phyloP scores from a whole-genome alignment of 2,329 filamentous ascomycete genomes.

The Microdochium trichocladiopsis region DNA sequence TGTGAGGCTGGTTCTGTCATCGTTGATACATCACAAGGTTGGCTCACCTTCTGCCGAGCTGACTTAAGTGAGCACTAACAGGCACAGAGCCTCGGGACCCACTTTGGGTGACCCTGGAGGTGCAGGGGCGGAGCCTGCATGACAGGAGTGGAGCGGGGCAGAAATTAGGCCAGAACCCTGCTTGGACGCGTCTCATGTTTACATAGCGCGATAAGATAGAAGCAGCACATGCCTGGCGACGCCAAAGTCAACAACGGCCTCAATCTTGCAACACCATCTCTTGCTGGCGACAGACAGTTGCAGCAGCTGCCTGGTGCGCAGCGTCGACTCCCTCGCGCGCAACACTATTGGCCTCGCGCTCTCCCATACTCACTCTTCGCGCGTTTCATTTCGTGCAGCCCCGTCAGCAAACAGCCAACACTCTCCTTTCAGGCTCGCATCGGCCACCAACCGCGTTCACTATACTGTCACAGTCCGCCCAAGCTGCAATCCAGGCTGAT shows the following conservation, averaged over 20 bases:
- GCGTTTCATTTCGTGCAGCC: neutral
- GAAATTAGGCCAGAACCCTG: neutral
- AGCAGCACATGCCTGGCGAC: neutral
- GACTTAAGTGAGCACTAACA: too few relatives aligned
- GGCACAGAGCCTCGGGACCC: too few relatives aligned
- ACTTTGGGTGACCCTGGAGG: too few relatives aligned
- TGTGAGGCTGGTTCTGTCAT: too few relatives aligned
- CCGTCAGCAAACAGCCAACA: neutral
- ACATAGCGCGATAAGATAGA: neutral
- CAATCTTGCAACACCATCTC: neutral
- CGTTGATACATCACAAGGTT: too few relatives aligned
- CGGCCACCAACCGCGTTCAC: neutral
- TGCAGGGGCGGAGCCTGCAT: neutral
- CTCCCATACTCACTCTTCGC: neutral
- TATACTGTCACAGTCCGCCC: constrained; percentile 4
- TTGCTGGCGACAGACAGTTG: neutral
- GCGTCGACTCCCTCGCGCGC: constrained; percentile 1
- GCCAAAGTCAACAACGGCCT: neutral
- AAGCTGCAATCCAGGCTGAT: constrained; percentile 3
- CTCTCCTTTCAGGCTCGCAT: neutral
- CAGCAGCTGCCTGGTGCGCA: neutral
- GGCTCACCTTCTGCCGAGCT: too few relatives aligned
- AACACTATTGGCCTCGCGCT: neutral
- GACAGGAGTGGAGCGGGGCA: neutral
- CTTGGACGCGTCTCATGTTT: neutral